These are phyloP conservation scores for Trapa incisa DNA, from an alignment of 345 rosid species.

Conservation along the genomic window DNA sequence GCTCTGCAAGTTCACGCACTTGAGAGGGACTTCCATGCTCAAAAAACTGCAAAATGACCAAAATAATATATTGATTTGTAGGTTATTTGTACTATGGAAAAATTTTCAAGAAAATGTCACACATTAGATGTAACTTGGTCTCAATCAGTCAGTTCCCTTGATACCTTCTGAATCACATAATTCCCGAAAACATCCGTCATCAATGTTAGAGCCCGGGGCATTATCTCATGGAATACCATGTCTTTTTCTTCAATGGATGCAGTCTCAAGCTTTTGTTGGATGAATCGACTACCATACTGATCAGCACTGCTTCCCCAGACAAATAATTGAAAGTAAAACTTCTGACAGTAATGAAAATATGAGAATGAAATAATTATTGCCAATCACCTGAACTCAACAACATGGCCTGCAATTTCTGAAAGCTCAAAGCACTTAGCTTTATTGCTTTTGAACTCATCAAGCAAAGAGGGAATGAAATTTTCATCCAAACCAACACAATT, in stretches of 20 bases:
- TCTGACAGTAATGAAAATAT: background rate
- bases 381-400: conserved; percentile 62
- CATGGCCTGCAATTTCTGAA: conserved; percentile 54
- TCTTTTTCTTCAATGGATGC: conserved; percentile 68
- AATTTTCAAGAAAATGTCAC: background rate
- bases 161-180: conserved; percentile 92
- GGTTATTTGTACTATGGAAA: background rate
- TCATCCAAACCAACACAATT: conserved; percentile 34
- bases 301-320: conserved; percentile 43
- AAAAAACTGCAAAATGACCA: conserved; percentile 40
- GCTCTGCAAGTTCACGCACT: conserved; percentile 72
- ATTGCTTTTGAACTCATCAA: conserved; percentile 62
- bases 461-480: conserved; percentile 40
- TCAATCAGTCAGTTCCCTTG: background rate
- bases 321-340: background rate
- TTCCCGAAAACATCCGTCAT: conserved; percentile 98
- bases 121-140: background rate
- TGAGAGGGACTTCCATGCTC: conserved; percentile 89
- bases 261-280: conserved; percentile 93
- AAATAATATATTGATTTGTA: background rate
- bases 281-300: conserved; percentile 93
- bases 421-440: conserved; percentile 66
- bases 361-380: background rate
- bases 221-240: conserved; percentile 84
- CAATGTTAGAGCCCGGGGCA: conserved; percentile 68